Evolutionary conservation across 1,284 basidiomycete species (phyloP).

Genomic region (Microbotryum intermedium): DNA sequence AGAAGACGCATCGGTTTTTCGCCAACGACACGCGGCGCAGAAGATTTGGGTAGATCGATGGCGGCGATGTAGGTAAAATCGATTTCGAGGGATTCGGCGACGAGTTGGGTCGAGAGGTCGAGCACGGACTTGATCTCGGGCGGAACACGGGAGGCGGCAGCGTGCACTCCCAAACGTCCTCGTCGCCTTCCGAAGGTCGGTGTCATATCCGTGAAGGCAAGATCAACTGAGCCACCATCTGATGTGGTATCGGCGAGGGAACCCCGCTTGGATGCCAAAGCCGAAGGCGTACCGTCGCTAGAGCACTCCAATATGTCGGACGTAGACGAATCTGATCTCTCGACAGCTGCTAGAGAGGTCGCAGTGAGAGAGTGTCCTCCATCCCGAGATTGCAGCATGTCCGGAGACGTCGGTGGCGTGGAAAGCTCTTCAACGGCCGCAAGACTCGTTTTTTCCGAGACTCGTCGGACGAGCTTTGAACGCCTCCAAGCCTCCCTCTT

Average conservation of each 20-base stretch:
- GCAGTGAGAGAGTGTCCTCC: not conserved
- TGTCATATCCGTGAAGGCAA: not conserved
- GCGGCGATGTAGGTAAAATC: conserved; percentile 18
- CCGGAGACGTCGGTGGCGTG: conserved; percentile 20
- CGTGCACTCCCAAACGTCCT: conserved; percentile 3
- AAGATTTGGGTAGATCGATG: not conserved
- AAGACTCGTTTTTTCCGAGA: conserved; percentile 4
- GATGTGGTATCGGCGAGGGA: not conserved
- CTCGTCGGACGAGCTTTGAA: conserved; percentile 7
- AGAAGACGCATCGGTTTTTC: conserved; percentile 8
- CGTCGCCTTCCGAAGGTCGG: conserved; percentile 9
- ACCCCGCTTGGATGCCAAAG: not conserved
- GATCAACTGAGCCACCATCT: not conserved
- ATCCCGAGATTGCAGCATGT: not conserved
- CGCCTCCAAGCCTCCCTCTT: conserved; percentile 13
- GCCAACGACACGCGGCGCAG: not conserved
- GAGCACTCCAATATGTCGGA: not conserved
- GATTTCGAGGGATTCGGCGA: conserved; percentile 23
- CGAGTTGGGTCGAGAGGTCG: conserved; percentile 26
- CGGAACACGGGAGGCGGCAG: not conserved
- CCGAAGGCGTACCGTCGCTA: not conserved
- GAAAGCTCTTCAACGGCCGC: conserved; percentile 16
- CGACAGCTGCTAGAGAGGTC: not conserved
- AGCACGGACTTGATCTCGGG: conserved; percentile 12
- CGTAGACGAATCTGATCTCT: not conserved